Base-by-base conservation (phyloP, 2,329 filamentous ascomycete genomes). In the Pyrenophora seminiperda region DNA sequence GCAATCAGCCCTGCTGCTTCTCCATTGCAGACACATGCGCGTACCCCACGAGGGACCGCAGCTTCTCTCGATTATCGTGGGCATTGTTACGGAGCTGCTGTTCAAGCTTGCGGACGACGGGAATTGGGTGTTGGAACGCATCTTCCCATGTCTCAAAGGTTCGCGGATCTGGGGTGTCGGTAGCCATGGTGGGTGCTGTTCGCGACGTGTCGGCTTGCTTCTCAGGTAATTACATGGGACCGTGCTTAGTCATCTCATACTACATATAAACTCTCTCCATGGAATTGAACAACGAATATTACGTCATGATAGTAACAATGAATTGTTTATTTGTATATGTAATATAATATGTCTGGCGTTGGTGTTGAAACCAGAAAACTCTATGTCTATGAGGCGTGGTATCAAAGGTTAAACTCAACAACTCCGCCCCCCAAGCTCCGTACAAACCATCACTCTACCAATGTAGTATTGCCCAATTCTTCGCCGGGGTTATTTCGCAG, bases 21-120 rank as follows among this genome's bases (percentile, higher is more conserved):
- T 32, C 5, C 22, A 38, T 49, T 24, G 5, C 13, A 14, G 13
- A 24, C 7, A 30, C 7, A 17, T 22, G 42, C 24, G 58, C 77
- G 50, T 77, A 85, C 83, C 85, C 85, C 56, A 88, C 85, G 48
- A 88, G 79, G 58, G 82, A 81, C 61, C 85, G 80, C 62, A 88
- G 77, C 74, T 84, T 86, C 73, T 85, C 82, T 66, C 81, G 82
- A 72, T 87, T 87, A 61, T 83, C 83, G 39, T 81, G 75, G 58
- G 85, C 81, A 70, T 83, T 82, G 53, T 77, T 76, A 46, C 83
- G 84, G 50, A 88, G 78, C 73, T 87, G 83, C 68, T 82, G 80
- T 70, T 87, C 84, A 65, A 88, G 77, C 56, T 79, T 81, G 29
- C 83, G 81, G 39, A 86, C 83, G 22, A 80, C 78, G 5, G 84